Base-by-base conservation (phyloP, 2,329 filamentous ascomycete species). In the Curvularia lunata region DNA sequence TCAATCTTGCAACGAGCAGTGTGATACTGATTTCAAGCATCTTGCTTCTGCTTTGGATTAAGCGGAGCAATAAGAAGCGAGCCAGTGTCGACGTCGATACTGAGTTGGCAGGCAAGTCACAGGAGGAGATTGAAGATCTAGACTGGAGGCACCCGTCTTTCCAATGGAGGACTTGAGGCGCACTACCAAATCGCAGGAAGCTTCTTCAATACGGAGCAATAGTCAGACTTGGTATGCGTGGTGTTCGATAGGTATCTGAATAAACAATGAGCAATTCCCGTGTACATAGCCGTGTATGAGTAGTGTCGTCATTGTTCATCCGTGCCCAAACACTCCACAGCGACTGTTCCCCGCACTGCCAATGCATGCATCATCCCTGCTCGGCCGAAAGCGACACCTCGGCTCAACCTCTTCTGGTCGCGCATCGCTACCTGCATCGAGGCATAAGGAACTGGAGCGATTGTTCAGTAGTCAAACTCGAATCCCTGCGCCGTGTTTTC, bases 1-100 rank as follows among this genome's bases (percentile, higher is more conserved):
- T 91, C 34, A 91, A 91, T 69, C 68, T 91, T 42, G 89, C 85
- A 0, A 86, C 85, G 0, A 80, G 81, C n/a, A 80, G 79, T n/a
- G 77, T 78, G 1, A 85, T 85, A 1, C 70, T 90, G 12, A 52
- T 91, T 1, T 54, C 83, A 3, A 79, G 80, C 5, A 79, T 82
- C 0, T 48, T 67, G 0, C 70, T 88, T 34, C 77, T 85, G 61
- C 62, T 83, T 1, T 91, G 86, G 85, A 89, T 90, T 82, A 79
- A 78, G 50, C 75, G 71, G 70, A 85, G 89, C 65, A 91, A 91
- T 68, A 82, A 78, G 69, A 82, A 79, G 66, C 81, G 86, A 48
- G 84, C 84, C 19, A 68, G 65, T n/a, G 79, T 80, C 42, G 81
- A 86, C 69, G 77, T 85, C 4, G 86, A 87, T 70, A 73, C 78